A percentile compares a stretch with the other conserved stretches of the same genome.
Evolutionary conservation across 805 yeast genomes (phyloP).

Genomic region (Lipomyces orientalis): DNA sequence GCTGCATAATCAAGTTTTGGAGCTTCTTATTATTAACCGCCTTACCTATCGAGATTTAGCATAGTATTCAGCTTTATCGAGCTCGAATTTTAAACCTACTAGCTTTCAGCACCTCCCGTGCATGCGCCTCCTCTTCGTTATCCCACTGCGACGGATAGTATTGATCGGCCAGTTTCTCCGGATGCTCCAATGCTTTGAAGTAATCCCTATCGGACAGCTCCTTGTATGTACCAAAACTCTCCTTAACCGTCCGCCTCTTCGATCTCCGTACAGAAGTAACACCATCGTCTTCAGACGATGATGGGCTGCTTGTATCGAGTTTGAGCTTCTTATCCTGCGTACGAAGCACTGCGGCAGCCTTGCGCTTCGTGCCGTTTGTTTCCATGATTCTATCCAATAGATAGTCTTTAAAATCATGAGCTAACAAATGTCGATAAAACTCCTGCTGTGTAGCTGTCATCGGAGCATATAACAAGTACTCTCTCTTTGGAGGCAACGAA

Average conservation of each 20-base stretch:
- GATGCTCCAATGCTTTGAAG: slow-evolving; percentile 17
- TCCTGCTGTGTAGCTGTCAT: slow-evolving; percentile 66
- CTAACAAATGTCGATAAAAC: slow-evolving; percentile 60
- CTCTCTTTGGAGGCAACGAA: slow-evolving; percentile 84
- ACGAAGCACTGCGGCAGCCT: not conserved
- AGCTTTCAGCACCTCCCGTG: slow-evolving; percentile 34
- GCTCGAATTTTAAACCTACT: not conserved
- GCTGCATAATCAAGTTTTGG: slow-evolving; percentile 78
- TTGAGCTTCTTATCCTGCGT: slow-evolving; percentile 3
- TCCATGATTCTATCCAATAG: slow-evolving; percentile 42
- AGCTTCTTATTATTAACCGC: slow-evolving; percentile 58
- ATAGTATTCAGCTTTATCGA: not conserved
- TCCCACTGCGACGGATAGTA: slow-evolving; percentile 9
- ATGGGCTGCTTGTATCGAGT: not conserved
- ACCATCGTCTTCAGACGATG: slow-evolving; percentile 3
- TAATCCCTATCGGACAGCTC: slow-evolving; percentile 23
- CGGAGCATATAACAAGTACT: slow-evolving; percentile 78
- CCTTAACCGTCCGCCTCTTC: slow-evolving; percentile 8
- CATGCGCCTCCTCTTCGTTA: slow-evolving; percentile 14
- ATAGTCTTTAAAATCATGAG: slow-evolving; percentile 47
- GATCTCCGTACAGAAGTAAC: not conserved
- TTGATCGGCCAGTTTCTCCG: slow-evolving; percentile 1
- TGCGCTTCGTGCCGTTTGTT: slow-evolving; percentile 20
- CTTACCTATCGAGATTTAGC: slow-evolving; percentile 36
- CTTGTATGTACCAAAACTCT: slow-evolving; percentile 4